Percentiles rank a stretch among this genome's conserved stretches.
Evolutionary conservation across 148 eudicot genomes (phyloP).

Genomic region (Nepenthes gracilis): DNA sequence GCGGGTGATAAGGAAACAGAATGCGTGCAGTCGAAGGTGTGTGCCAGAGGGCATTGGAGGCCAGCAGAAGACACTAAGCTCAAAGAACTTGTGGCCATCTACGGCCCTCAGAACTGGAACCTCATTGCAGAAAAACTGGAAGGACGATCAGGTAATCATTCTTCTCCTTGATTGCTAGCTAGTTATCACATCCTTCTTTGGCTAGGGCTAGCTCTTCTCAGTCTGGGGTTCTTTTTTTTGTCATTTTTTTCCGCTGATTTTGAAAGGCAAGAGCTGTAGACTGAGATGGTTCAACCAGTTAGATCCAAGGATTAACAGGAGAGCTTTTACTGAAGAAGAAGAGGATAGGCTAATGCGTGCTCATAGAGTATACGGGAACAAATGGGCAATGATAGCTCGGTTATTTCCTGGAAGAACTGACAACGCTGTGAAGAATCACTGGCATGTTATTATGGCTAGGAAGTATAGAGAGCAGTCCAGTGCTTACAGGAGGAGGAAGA

Average conservation of each 20-base stretch:
- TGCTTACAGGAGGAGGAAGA: conserved; percentile 39
- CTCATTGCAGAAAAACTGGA: conserved; percentile 72
- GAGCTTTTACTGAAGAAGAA: conserved; percentile 72
- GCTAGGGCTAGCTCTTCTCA: not conserved
- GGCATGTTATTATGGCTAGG: conserved; percentile 91
- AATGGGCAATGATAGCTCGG: conserved; percentile 84
- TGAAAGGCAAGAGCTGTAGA: conserved; percentile 75
- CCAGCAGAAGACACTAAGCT: conserved; percentile 71
- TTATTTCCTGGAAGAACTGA: conserved; percentile 82
- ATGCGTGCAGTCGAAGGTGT: conserved; percentile 22
- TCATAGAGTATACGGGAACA: conserved; percentile 71
- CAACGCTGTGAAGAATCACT: conserved; percentile 88
- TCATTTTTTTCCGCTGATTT: not conserved
- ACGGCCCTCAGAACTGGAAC: conserved; percentile 90
- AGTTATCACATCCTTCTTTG: not conserved
- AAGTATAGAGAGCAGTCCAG: conserved; percentile 59
- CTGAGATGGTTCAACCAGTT: conserved; percentile 90
- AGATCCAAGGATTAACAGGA: conserved; percentile 77
- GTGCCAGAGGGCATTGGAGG: conserved; percentile 87
- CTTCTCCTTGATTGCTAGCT: not conserved
- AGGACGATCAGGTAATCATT: conserved; percentile 63
- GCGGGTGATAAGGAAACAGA: conserved; percentile 10
- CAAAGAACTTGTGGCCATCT: conserved; percentile 62
- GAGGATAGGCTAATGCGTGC: conserved; percentile 72
- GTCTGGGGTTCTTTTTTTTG: not conserved